Evolutionary conservation across 2,329 filamentous ascomycete species (phyloP).

Genomic region (Hypoxylon rubiginosum): DNA sequence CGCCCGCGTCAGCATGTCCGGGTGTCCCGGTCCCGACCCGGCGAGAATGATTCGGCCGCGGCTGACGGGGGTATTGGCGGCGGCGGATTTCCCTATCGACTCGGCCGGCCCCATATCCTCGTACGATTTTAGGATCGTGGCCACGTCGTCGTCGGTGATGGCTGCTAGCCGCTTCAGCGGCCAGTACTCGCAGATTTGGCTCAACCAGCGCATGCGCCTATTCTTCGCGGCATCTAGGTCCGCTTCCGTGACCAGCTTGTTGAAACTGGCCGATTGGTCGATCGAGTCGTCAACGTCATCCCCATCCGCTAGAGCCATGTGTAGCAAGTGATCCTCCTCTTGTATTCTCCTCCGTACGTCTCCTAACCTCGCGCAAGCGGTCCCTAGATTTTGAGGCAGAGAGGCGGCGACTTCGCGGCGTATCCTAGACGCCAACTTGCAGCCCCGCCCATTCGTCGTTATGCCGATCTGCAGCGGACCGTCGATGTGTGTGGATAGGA

Average conservation of each 20-base stretch:
- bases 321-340: conserved; percentile 74
- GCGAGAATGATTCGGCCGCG: conserved; percentile 85
- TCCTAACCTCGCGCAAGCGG: conserved; percentile 82
- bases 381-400: conserved; percentile 80
- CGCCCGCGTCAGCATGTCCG: conserved; percentile 87
- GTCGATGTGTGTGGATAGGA: conserved; percentile 89
- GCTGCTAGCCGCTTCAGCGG: conserved; percentile 84
- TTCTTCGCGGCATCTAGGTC: conserved; percentile 81
- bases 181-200: conserved; percentile 99
- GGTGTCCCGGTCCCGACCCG: conserved; percentile 92
- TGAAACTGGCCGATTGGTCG: conserved; percentile 86
- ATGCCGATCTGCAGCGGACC: conserved; percentile 95
- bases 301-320: conserved; percentile 54
- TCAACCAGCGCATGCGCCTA: conserved; percentile 90
- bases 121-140: conserved; percentile 81
- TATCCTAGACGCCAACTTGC: conserved; percentile 91
- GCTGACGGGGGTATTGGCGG: conserved; percentile 4
- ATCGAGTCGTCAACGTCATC: conserved; percentile 69
- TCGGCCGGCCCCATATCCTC: conserved; percentile 48
- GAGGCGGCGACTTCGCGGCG: conserved; percentile 87
- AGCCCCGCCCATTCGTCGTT: conserved; percentile 94
- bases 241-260: conserved; percentile 80
- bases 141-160: conserved; percentile 84
- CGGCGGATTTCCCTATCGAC: conserved; percentile 40
- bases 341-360: conserved; percentile 78